These are phyloP conservation scores for Quercus bicolor DNA, from an alignment of 306 rosid species.

Conservation along the genomic window DNA sequence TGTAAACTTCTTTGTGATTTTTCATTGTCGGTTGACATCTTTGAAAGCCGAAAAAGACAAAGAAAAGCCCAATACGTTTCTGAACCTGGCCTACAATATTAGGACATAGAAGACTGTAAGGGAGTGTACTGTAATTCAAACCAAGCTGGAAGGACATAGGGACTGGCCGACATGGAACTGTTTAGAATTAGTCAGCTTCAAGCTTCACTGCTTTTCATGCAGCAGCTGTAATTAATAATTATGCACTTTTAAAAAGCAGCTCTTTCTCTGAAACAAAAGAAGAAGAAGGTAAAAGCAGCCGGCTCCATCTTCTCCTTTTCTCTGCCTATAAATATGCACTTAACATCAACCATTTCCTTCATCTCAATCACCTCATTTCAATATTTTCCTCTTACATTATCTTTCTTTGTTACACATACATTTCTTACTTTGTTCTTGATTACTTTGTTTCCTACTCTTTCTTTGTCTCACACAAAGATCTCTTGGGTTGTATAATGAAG, in stretches of 20 bases:
- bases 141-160: no score
- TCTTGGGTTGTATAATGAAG: neutral
- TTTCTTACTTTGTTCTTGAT: neutral
- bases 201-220: neutral
- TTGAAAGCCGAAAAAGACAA: neutral
- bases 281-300: neutral
- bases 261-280: no score
- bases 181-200: constrained; percentile 13
- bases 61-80: neutral
- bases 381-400: neutral
- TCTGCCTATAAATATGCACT: neutral
- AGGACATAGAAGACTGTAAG: neutral
- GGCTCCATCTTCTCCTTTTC: neutral
- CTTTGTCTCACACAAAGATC: neutral
- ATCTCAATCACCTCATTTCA: neutral
- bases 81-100: no score
- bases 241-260: no score
- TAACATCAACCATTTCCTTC: neutral
- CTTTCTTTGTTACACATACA: neutral
- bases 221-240: neutral
- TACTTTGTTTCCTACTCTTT: neutral
- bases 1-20: neutral
- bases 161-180: neutral
- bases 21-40: neutral
- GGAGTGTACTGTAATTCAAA: no score